phyloP scores from a whole-genome alignment of 208 protist genomes.

The Crithidia bombi region DNA sequence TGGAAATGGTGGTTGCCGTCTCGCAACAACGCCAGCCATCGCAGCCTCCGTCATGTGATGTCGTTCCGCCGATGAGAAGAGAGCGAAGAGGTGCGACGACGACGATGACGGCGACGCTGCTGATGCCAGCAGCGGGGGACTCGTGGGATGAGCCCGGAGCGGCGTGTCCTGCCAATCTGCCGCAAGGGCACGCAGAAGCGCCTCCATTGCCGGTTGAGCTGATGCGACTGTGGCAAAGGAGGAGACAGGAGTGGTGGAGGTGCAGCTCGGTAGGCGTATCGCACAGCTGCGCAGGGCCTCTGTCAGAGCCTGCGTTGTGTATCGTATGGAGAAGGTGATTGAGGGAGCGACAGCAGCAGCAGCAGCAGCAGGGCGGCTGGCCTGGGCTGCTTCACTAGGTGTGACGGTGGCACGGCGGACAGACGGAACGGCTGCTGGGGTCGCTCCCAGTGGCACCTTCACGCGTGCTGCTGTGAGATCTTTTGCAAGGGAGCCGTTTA shows the following conservation, averaged over 20 bases:
- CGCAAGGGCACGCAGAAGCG: neutral
- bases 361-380: neutral
- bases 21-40: neutral
- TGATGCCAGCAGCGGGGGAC: neutral
- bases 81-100: neutral
- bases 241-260: neutral
- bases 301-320: neutral
- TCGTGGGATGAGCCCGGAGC: neutral
- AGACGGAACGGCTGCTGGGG: neutral
- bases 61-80: neutral
- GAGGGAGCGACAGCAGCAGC: too few species aligned
- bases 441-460: neutral
- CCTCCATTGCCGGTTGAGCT: slow-evolving; percentile 14
- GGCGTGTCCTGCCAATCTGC: slow-evolving; percentile 6
- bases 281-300: slow-evolving; percentile 9
- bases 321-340: neutral
- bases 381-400: neutral
- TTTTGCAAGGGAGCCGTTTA: slow-evolving; percentile 39
- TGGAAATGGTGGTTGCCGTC: too few species aligned
- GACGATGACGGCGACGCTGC: neutral
- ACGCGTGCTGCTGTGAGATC: slow-evolving; percentile 2
- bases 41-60: neutral
- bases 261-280: neutral
- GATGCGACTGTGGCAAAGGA: neutral
- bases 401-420: slow-evolving; percentile 4